Base-by-base conservation (phyloP, 2,329 filamentous ascomycete genomes). In the Botryosphaeria dothidea region DNA sequence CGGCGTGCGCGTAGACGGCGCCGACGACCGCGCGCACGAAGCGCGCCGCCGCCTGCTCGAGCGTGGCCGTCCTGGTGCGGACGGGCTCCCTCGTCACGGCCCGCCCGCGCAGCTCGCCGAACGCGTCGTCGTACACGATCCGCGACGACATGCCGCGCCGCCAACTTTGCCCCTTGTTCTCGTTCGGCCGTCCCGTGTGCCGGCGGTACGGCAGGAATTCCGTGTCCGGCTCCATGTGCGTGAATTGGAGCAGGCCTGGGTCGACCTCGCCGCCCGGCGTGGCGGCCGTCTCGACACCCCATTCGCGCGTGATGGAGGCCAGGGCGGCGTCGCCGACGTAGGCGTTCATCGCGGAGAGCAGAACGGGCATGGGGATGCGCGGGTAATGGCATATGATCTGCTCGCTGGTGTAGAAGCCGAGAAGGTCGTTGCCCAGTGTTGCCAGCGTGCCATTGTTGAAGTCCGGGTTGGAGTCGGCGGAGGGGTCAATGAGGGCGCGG, bases 371-470 rank as follows among this genome's bases (percentile, higher is more conserved):
- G 62, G 95, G 95, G 63, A 99, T 85, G 57, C 95, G 92, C 15
- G 95, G 95, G 79, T 93, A 98, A 73, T 89, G 91, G 82, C 90
- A 92, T 70, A 97, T 82, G 69, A 99, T 86, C 80, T 90, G 90
- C 84, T 99, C 95, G 73, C 91, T 87, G 67, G 92, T 90, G 78
- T 97, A 93, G 82, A 95, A 96, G 77, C 90, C 89, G 71, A 98
- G 86, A 69, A 99, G 85, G 70, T 93, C 89, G 72, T 88, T 85
- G 68, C 95, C 95, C 27, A 98, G 84, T 69, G 90, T 88, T 62
- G 92, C 87, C 65, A 99, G 86, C 69, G 92, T 90, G 71, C 86
- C 83, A 79, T 99, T 99, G 84, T 98, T 99, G 84, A 95, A 96
- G 71, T 85, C 85, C 57, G 88, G 82, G 77, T 92, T 87, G 13